A percentile compares a stretch with the other conserved stretches of the same genome.
These are phyloP conservation scores for Erodium moschatum DNA, from an alignment of 441 rosid genomes.

Conservation along the genomic window DNA sequence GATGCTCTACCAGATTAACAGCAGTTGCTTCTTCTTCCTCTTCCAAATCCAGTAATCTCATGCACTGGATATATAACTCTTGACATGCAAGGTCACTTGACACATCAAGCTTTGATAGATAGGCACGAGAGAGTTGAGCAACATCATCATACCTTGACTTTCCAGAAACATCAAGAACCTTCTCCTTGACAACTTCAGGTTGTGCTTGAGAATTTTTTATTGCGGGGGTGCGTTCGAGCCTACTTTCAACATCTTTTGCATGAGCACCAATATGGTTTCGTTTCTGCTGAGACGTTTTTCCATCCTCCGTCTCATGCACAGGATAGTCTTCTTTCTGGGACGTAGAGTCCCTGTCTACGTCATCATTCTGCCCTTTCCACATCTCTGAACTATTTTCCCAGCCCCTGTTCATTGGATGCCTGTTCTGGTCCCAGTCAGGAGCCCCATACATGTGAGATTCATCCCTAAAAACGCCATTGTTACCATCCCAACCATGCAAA, in stretches of 20 bases:
- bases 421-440: slow-evolving; percentile 77
- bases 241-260: slow-evolving; percentile 36
- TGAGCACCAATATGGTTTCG: slow-evolving; percentile 26
- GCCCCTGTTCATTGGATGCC: slow-evolving; percentile 55
- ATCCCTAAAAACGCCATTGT: slow-evolving; percentile 68
- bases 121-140: slow-evolving; percentile 30
- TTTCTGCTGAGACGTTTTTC: slow-evolving; percentile 33
- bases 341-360: slow-evolving; percentile 43
- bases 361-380: slow-evolving; percentile 83
- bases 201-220: slow-evolving; percentile 33
- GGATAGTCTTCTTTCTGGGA: slow-evolving; percentile 53
- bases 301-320: slow-evolving; percentile 44
- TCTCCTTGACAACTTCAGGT: slow-evolving; percentile 32
- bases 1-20: slow-evolving; percentile 43
- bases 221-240: slow-evolving; percentile 19
- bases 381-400: slow-evolving; percentile 68
- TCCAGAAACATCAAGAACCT: slow-evolving; percentile 33
- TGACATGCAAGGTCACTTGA: slow-evolving; percentile 65
- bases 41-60: slow-evolving; percentile 30
- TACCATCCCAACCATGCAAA: slow-evolving; percentile 91
- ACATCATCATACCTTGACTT: slow-evolving; percentile 23
- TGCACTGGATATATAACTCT: slow-evolving; percentile 45
- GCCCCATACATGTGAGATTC: slow-evolving; percentile 65
- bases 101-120: slow-evolving; percentile 81
- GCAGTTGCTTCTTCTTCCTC: slow-evolving; percentile 29